phyloP scores from a whole-genome alignment of 768 basidiomycete genomes.

The Amyloporia xantha region DNA sequence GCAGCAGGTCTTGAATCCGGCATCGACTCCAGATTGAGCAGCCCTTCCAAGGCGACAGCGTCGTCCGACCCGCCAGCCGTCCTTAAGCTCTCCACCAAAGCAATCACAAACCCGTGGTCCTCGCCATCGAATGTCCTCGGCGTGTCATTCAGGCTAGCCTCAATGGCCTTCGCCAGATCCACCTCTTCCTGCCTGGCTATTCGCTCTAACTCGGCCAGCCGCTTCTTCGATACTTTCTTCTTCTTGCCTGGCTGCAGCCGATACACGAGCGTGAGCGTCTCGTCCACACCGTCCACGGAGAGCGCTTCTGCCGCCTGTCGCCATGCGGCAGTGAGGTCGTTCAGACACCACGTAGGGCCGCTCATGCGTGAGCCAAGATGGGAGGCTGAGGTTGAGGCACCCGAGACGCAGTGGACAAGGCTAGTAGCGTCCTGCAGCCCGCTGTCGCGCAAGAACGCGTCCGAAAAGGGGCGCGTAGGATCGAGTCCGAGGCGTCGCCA shows the following conservation, averaged over 20 bases:
- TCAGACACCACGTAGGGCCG: conserved; percentile 17
- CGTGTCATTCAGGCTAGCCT: conserved; percentile 35
- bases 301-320: conserved; percentile 17
- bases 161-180: conserved; percentile 40
- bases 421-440: conserved; percentile 13
- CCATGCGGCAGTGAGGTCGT: conserved; percentile 29
- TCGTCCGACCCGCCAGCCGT: conserved; percentile 1
- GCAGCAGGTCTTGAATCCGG: background rate
- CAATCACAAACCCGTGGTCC: conserved; percentile 14
- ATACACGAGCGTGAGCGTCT: conserved; percentile 44
- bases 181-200: conserved; percentile 28
- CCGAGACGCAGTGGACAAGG: background rate
- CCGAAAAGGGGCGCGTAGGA: conserved; percentile 40
- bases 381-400: too few species aligned
- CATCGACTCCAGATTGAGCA: background rate
- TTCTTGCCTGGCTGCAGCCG: conserved; percentile 23
- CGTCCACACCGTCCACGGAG: conserved; percentile 30
- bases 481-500: conserved; percentile 45
- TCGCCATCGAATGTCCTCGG: conserved; percentile 6
- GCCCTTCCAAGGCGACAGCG: conserved; percentile 2
- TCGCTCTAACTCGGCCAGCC: background rate
- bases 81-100: conserved; percentile 18
- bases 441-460: conserved; percentile 34
- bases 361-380: background rate
- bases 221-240: background rate